These are phyloP conservation scores for Aspergillus incahuasiensis DNA, from an alignment of 495 filamentous ascomycete genomes.

Conservation along the genomic window DNA sequence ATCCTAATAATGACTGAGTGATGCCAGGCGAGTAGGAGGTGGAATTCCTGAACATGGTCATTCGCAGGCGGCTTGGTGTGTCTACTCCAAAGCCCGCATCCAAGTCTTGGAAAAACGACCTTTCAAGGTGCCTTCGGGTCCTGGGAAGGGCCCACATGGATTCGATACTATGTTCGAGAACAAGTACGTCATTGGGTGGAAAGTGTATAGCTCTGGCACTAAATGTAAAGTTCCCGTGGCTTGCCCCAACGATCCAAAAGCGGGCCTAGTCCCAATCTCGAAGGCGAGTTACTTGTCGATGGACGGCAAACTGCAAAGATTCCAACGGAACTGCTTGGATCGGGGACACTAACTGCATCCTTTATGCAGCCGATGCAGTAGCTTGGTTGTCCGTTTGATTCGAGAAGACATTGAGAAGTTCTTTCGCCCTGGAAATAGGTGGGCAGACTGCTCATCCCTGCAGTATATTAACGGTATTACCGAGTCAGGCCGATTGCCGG, in stretches of 20 bases:
- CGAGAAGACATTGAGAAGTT: constrained; percentile 4
- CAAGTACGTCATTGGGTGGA: constrained; percentile 2
- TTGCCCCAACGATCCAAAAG: constrained; percentile 14
- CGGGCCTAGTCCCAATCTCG: constrained; percentile 9
- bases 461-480: constrained; percentile 9
- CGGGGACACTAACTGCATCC: constrained; percentile 13
- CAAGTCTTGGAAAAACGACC: constrained; percentile 10
- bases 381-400: constrained; percentile 4
- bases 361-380: constrained; percentile 3
- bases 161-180: constrained; percentile 1
- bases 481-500: constrained; percentile 8
- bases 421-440: constrained; percentile 7
- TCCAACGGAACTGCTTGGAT: constrained; percentile 11
- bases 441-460: constrained; percentile 13
- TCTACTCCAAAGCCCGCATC: constrained; percentile 5
- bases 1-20: constrained; percentile 14
- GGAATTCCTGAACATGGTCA: constrained; percentile 1
- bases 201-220: constrained; percentile 15
- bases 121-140: constrained; percentile 4
- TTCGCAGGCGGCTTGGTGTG: constrained; percentile 7
- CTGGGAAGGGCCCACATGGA: constrained; percentile 10
- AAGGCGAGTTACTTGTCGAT: constrained; percentile 3
- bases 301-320: neutral
- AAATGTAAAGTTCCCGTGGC: constrained; percentile 17
- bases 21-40: constrained; percentile 7